These are phyloP conservation scores for Mortierella sp. DNA, from an alignment of 371 early-diverging fungal genomes.

Conservation along the genomic window DNA sequence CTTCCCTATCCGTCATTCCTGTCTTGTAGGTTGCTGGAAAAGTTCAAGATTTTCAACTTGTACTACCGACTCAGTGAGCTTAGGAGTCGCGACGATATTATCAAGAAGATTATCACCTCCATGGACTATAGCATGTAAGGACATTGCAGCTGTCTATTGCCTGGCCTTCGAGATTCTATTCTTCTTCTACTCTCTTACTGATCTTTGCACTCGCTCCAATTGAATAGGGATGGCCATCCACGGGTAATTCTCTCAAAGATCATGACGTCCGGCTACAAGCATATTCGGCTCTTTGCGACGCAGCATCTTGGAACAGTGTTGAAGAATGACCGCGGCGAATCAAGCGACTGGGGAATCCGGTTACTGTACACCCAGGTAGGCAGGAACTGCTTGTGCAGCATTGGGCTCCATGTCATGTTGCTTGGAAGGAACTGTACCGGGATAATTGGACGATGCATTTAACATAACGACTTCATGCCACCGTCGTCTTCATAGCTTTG, in stretches of 20 bases:
- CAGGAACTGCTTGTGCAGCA: background rate
- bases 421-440: background rate
- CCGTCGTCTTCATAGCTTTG: constrained; percentile 66
- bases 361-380: constrained; percentile 78
- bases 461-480: too few species aligned
- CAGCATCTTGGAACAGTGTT: constrained; percentile 76
- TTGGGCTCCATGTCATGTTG: background rate
- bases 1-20: too few species aligned
- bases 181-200: background rate
- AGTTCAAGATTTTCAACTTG: constrained; percentile 83
- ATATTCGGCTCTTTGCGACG: constrained; percentile 85
- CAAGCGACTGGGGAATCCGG: constrained; percentile 83
- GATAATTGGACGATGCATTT: too few species aligned
- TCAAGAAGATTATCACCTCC: constrained; percentile 80
- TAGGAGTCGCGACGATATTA: constrained; percentile 84
- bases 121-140: constrained; percentile 80
- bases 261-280: constrained; percentile 86
- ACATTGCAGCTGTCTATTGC: background rate
- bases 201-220: background rate
- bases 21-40: constrained; percentile 69
- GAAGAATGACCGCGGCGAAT: constrained; percentile 70
- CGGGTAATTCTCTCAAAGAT: constrained; percentile 85
- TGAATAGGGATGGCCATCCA: constrained; percentile 82
- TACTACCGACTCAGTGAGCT: constrained; percentile 88
- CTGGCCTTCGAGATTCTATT: too few species aligned